Evolutionary conservation across 1,284 basidiomycete genomes (phyloP), one percentile per base, ranked within the genome.

Genomic region (Cutaneotrichosporon curvatum): DNA sequence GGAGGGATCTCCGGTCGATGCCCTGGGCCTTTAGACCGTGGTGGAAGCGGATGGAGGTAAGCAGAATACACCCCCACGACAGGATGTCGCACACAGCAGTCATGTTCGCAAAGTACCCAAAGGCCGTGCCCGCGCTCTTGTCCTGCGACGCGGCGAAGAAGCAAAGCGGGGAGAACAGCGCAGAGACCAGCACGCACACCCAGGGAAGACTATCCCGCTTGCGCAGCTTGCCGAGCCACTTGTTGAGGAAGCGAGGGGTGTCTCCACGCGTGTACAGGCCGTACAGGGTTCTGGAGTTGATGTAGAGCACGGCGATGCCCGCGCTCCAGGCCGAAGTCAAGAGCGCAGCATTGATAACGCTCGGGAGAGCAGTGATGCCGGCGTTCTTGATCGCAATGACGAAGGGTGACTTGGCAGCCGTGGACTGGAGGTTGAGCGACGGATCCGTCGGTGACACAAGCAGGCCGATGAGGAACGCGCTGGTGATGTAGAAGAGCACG

Each of bases 1-100:
- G 81, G 14, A 87, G 73, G 9, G 73, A 67, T 40, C 40, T 40
- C 61, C 64, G 28, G 45, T 53, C 47, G 38, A 53, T 61, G 20
- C 84, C 84, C 62, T 92, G 89, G 2, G 71, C 81, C 62, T 82
- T 81, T 65, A 85, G 65, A 34, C 87, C 89, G 6, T 74, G 64
- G 63, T 86, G 76, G 75, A 92, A 92, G 32, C 85, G 81, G 47
- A 87, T 68, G 68, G 89, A 89, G 7, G 83, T 85, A 43, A 88
- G 56, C 32, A 75, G 76, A 61, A 92, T 92, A 52, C 82, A 85
- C 61, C 85, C 82, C 89, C 89, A 94, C 11, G 84, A 59, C 43
- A 65, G 49, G 14, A 84, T 68, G 35, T 83, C 83, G 8, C 77
- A 75, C 18, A 57, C 56, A 16, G 65, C 47, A 16, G 57, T 59